Evolutionary conservation across 306 rosid genomes (phyloP).

Genomic region (Malus sylvestris): DNA sequence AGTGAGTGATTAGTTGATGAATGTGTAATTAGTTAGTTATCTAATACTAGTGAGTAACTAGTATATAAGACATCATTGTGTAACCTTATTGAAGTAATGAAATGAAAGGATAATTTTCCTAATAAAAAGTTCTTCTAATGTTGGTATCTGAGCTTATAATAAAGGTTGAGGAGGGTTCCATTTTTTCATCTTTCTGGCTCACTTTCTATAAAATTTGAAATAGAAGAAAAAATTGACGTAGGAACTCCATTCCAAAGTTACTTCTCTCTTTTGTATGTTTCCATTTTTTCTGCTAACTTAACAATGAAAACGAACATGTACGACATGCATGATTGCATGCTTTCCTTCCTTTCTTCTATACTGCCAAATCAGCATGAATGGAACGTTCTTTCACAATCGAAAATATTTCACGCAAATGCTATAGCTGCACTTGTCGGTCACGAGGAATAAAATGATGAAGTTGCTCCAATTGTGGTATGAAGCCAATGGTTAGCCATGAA

Average conservation of each 20-base stretch:
- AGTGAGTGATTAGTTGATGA: too few relatives aligned
- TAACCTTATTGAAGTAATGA: too few relatives aligned
- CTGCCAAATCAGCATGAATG: background rate
- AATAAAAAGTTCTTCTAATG: too few relatives aligned
- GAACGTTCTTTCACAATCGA: constrained; percentile 2
- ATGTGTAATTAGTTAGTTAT: too few relatives aligned
- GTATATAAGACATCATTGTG: too few relatives aligned
- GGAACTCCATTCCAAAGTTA: background rate
- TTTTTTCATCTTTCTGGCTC: too few relatives aligned
- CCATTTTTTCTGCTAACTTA: background rate
- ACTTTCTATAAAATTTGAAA: too few relatives aligned
- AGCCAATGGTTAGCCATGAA: background rate
- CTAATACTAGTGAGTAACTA: too few relatives aligned
- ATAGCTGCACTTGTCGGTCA: background rate
- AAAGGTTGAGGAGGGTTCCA: too few relatives aligned
- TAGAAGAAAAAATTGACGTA: too few relatives aligned
- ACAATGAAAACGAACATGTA: background rate
- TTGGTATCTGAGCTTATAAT: too few relatives aligned
- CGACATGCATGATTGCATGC: background rate
- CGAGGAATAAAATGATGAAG: background rate
- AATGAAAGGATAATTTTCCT: too few relatives aligned
- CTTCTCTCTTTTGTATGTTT: background rate
- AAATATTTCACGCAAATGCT: background rate
- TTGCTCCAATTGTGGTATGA: background rate
- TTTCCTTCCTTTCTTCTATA: background rate